Evolutionary conservation across 176 grass and related monocot species (phyloP).

Genomic region (Leersia perrieri): DNA sequence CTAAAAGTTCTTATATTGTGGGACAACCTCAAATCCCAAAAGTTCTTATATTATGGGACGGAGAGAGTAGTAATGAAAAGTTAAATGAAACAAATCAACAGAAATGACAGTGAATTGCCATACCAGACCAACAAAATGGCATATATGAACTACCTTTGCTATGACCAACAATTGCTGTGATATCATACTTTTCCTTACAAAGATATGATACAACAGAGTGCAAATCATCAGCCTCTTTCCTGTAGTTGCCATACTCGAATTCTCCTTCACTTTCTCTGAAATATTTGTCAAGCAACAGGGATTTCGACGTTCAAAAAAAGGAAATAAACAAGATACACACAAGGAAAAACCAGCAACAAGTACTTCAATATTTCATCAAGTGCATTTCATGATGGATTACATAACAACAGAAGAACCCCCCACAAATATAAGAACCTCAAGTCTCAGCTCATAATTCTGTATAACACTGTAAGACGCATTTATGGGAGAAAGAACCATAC

Average conservation of each 20-base stretch:
- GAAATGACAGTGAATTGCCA: not conserved
- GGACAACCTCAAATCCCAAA: too few species aligned
- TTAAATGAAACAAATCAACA: not conserved
- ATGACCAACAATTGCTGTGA: conserved; percentile 66
- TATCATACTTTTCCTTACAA: conserved; percentile 55
- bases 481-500: not conserved
- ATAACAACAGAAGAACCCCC: not conserved
- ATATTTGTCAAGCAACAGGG: not conserved
- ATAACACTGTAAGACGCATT: not conserved
- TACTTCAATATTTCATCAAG: not conserved
- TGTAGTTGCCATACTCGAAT: conserved; percentile 70
- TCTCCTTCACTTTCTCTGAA: conserved; percentile 77
- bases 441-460: not conserved
- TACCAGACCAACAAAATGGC: not conserved
- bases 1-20: too few species aligned
- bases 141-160: conserved; percentile 52
- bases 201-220: conserved; percentile 51
- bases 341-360: not conserved
- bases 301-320: not conserved
- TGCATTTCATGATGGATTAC: not conserved
- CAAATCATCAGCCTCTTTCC: conserved; percentile 67
- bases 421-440: not conserved
- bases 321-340: not conserved
- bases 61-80: not conserved
- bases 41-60: too few species aligned